Conservation (phyloP, 805 yeast species). For the Metschnikowia koreensis region DNA sequence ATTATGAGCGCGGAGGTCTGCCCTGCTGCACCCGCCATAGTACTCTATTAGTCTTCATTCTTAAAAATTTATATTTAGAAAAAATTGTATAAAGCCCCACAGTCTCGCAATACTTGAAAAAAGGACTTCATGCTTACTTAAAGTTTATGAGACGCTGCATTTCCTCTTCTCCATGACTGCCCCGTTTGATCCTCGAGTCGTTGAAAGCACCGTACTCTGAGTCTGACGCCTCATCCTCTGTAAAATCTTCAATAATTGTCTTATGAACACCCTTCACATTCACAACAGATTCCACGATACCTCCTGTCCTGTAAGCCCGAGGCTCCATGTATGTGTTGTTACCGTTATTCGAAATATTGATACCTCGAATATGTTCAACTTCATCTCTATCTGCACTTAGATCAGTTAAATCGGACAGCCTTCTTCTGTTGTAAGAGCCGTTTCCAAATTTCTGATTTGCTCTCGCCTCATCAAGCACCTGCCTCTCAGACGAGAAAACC, state of each 20-base stretch:
- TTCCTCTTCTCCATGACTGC: conserved; percentile 16
- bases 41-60: not conserved
- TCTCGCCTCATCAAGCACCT: conserved; percentile 33
- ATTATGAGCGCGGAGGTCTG: too few species aligned
- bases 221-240: conserved; percentile 41
- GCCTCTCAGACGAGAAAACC: conserved; percentile 46
- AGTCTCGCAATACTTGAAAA: not conserved
- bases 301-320: conserved; percentile 49
- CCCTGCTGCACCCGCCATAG: not conserved
- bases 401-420: conserved; percentile 16
- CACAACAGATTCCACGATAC: conserved; percentile 79
- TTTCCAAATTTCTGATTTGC: conserved; percentile 1
- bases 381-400: conserved; percentile 1
- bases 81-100: not conserved
- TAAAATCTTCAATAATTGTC: conserved; percentile 73
- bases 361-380: conserved; percentile 2
- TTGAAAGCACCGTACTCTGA: conserved; percentile 15
- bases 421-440: conserved; percentile 5
- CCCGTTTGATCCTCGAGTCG: conserved; percentile 9
- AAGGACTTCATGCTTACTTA: not conserved
- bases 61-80: not conserved
- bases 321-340: conserved; percentile 27
- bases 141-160: conserved; percentile 18
- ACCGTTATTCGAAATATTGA: conserved; percentile 6
- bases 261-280: conserved; percentile 81